A percentile compares a stretch with the other conserved stretches of the same genome.
These are phyloP conservation scores for Solanum pimpinellifolium DNA, from an alignment of 257 asterid genomes.

Conservation along the genomic window DNA sequence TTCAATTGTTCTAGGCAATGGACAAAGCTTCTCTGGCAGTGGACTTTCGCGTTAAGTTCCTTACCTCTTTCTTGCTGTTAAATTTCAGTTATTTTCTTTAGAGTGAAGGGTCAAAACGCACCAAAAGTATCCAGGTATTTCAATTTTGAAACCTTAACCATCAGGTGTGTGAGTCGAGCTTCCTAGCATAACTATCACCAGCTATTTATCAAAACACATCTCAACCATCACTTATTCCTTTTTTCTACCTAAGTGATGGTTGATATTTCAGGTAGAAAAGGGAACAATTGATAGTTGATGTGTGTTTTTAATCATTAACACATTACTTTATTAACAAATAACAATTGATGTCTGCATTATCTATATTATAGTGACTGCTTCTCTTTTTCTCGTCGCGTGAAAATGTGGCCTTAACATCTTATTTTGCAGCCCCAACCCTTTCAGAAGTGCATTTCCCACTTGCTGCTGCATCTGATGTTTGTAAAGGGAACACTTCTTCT, in stretches of 20 bases:
- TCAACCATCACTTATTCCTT: background rate
- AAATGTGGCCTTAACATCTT: background rate
- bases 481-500: constrained; percentile 22
- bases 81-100: background rate
- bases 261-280: background rate
- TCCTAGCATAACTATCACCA: background rate
- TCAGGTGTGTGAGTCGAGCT: background rate
- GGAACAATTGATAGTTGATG: background rate
- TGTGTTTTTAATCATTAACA: background rate
- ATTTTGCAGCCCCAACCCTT: constrained; percentile 43
- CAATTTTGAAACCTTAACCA: background rate
- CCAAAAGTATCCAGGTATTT: background rate
- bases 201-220: background rate
- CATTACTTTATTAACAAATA: background rate
- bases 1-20: constrained; percentile 37
- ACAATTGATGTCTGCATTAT: background rate
- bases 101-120: background rate
- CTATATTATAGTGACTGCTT: background rate
- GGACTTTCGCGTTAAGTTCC: constrained; percentile 49
- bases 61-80: background rate
- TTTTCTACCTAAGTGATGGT: background rate
- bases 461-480: constrained; percentile 63
- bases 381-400: background rate
- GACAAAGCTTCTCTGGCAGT: constrained; percentile 26
- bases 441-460: constrained; percentile 29